These are phyloP conservation scores for Starmera stellimalicola DNA, from an alignment of 1,139 yeast genomes.

Conservation along the genomic window DNA sequence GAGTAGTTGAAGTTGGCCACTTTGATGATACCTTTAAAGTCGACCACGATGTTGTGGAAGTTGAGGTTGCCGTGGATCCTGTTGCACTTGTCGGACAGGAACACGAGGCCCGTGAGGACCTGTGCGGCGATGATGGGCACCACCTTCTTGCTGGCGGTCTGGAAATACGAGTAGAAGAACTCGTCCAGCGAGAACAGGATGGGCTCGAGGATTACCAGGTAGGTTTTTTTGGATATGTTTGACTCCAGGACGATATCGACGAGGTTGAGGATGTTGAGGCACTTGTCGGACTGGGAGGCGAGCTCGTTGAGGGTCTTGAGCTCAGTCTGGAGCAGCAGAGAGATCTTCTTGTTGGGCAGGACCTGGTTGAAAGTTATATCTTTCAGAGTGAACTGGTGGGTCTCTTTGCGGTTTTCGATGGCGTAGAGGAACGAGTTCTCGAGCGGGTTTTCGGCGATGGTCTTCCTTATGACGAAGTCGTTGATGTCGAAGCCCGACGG, in stretches of 20 bases:
- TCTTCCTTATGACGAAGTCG: slow-evolving; percentile 1
- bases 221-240: slow-evolving; percentile 1
- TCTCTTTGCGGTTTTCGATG: background rate
- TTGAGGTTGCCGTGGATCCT: slow-evolving; percentile 11
- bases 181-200: slow-evolving; percentile 1
- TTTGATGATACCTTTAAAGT: slow-evolving; percentile 4
- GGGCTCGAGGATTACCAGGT: slow-evolving; percentile 1
- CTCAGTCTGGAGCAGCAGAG: background rate
- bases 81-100: background rate
- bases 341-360: background rate
- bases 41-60: slow-evolving; percentile 6
- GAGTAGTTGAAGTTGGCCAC: slow-evolving; percentile 8
- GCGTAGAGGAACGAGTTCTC: background rate
- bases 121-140: slow-evolving; percentile 3
- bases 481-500: background rate
- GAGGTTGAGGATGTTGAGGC: background rate
- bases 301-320: slow-evolving; percentile 1
- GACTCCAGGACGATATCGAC: slow-evolving; percentile 1
- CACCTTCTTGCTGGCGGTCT: background rate
- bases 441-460: background rate
- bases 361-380: background rate
- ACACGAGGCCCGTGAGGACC: slow-evolving; percentile 5
- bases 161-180: slow-evolving; percentile 1
- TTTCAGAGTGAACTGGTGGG: slow-evolving; percentile 1
- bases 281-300: background rate